Conservation (phyloP, 2,329 filamentous ascomycete species). For the Fusarium sublunatum region DNA sequence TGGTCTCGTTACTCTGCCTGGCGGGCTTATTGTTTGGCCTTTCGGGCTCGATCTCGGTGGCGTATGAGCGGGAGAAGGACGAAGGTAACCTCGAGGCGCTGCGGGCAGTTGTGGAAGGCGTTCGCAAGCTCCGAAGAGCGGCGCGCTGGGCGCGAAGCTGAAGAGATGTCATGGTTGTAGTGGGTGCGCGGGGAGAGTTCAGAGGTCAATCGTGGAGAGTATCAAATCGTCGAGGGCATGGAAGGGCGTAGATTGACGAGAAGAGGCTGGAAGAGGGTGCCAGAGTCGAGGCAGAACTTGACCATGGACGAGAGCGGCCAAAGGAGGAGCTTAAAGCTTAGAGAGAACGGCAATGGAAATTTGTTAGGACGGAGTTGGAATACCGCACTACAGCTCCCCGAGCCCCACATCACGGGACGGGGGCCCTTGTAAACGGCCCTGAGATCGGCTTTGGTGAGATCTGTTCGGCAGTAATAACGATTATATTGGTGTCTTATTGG, state of each 20-base stretch:
- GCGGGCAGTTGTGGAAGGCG: constrained; percentile 31
- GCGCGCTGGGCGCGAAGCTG: constrained; percentile 48
- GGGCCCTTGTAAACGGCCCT: constrained; percentile 20
- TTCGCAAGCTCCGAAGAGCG: constrained; percentile 48
- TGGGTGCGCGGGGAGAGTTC: constrained; percentile 11
- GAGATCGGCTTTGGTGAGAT: constrained; percentile 22
- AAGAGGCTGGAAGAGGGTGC: constrained; percentile 4
- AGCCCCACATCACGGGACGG: constrained; percentile 32
- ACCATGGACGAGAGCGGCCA: constrained; percentile 13
- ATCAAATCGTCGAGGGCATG: constrained; percentile 6
- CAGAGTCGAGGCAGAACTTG: constrained; percentile 12
- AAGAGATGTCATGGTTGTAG: constrained; percentile 47
- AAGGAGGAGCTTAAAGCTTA: constrained; percentile 38
- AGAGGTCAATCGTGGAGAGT: constrained; percentile 20
- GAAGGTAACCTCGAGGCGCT: constrained; percentile 30
- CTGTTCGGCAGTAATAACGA: not conserved
- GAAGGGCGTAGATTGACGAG: not conserved
- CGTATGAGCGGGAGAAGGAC: constrained; percentile 46
- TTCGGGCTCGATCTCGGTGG: constrained; percentile 53
- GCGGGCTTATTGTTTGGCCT: constrained; percentile 42
- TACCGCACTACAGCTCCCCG: constrained; percentile 39
- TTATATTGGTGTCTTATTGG: constrained; percentile 7
- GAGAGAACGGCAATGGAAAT: constrained; percentile 43
- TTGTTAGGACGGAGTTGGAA: constrained; percentile 46
- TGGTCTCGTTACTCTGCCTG: constrained; percentile 52